Evolutionary conservation across 768 basidiomycete species (phyloP), one percentile per base, ranked within the genome.

Genomic region (Phylloporus sp.): DNA sequence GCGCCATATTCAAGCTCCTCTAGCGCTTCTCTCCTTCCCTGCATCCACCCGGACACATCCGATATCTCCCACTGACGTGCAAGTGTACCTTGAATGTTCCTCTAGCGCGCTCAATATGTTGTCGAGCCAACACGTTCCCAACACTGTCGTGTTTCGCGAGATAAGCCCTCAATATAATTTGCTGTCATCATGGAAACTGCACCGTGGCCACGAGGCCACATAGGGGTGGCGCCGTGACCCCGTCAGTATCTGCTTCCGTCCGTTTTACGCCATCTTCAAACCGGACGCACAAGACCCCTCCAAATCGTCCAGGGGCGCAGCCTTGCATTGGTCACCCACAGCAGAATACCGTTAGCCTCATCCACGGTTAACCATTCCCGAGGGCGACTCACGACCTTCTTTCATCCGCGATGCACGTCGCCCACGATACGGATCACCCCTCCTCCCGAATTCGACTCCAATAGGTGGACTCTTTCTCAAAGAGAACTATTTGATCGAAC

Each of bases 11-110:
- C 15, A 42, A 11, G 3, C 39, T 21, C 24, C 15, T 22, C 38
- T 41, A 42, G 43, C 53, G 46, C 54, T 56, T 56, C 51, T 47
- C 29, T 14, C 31, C 38, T 28, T 49, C 17, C 10, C 31, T 22
- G 20, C 38, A 42, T 29, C 44, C 41, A 39, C 54, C 63, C 61
- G 60, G 29, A 9, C 50, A 14, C 44, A 21, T 53, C 63, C 63
- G 61, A 53, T 27, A 44, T 21, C 35, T 34, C n/a, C 8, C 6
- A 3, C 20, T 42, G 17, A 28, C 38, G 39, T 41, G 21, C 37
- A 36, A 24, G 29, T 28, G 15, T 8, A 22, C 21, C 49, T 17
- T 18, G 11, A 3, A 15, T 11, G 17, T 15, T 8, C 31, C n/a
- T 37, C 33, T 18, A 5, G 15, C 45, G 21, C 26, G n/a, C 26